Evolutionary conservation across 2,329 filamentous ascomycete genomes (phyloP), one percentile per base, ranked within the genome.

Genomic region (Erysiphe pulchra): DNA sequence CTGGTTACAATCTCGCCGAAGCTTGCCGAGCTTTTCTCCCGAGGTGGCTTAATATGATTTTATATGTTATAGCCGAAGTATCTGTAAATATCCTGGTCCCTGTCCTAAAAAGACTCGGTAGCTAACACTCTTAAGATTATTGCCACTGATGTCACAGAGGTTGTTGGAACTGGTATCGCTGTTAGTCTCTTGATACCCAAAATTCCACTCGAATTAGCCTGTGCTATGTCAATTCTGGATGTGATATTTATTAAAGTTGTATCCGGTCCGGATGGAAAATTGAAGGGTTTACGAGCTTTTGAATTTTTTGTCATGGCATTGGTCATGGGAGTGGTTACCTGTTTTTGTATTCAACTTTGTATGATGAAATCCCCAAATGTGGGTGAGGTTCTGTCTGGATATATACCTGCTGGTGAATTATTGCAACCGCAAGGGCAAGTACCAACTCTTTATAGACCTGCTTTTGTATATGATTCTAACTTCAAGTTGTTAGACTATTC

Each of bases 131-230:
- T 20, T 17, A 14, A 44, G 4, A 53, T 54, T 38, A 46, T 55
- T 10, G 50, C 48, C 20, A 53, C 51, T 4, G 50, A 54, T 50
- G 52, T 53, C 40, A 47, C 46, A 9, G 45, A 69, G 66, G 76
- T 80, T 17, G 78, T 80, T 50, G 76, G 77, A 41, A 77, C 73
- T n/a, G 75, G 76, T 12, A 79, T 80, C 49, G 75, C 72, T 0
- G 60, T 80, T 38, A 79, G 80, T 51, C 60, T 80, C 13, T 65
- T 80, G 28, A 65, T 74, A 32, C 70, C 70, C 0, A 63, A 70
- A 48, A 62, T 80, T 2, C 75, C 76, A 0, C 61, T 80, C 4
- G 71, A 79, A 0, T 74, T 71, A 0, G 75, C 75, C 12, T 79
- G 75, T 49, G 75, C 73, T 14, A 64, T 81, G 33, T 76, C 74